These are phyloP conservation scores for Dictyostelium brefeldianum DNA, from an alignment of 78 protist species.

Conservation along the genomic window DNA sequence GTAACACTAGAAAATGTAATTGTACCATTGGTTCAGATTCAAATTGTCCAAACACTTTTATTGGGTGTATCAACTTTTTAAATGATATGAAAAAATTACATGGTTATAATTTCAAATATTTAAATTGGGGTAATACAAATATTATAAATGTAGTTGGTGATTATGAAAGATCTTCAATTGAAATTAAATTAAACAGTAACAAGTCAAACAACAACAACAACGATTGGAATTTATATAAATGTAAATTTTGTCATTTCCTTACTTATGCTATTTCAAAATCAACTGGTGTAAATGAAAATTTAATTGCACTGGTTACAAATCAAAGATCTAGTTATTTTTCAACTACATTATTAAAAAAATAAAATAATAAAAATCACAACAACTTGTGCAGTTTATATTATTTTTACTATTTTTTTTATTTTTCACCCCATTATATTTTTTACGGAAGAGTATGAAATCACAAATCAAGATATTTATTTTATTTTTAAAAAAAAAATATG, in stretches of 20 bases:
- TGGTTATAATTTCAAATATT: constrained; percentile 45
- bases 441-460: too few species aligned
- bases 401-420: too few species aligned
- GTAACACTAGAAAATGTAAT: constrained; percentile 15
- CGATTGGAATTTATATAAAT: constrained; percentile 77
- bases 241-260: constrained; percentile 79
- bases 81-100: constrained; percentile 71
- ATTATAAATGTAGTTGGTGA: constrained; percentile 74
- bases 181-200: constrained; percentile 1
- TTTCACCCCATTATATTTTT: too few species aligned
- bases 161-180: constrained; percentile 63
- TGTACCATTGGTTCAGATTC: constrained; percentile 11
- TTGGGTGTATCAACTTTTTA: constrained; percentile 75
- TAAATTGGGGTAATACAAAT: constrained; percentile 66
- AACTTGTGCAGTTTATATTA: too few species aligned
- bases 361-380: too few species aligned
- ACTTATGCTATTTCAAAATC: constrained; percentile 59
- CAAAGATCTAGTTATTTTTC: constrained; percentile 9
- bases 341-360: background rate
- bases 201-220: background rate
- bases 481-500: too few species aligned
- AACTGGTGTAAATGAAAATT: constrained; percentile 22
- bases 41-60: constrained; percentile 47
- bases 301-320: constrained; percentile 77
- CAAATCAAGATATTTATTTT: too few species aligned